Evolutionary conservation across 129 eudicot species (phyloP), one percentile per base, ranked within the genome.

Genomic region (Flaveria linearis): DNA sequence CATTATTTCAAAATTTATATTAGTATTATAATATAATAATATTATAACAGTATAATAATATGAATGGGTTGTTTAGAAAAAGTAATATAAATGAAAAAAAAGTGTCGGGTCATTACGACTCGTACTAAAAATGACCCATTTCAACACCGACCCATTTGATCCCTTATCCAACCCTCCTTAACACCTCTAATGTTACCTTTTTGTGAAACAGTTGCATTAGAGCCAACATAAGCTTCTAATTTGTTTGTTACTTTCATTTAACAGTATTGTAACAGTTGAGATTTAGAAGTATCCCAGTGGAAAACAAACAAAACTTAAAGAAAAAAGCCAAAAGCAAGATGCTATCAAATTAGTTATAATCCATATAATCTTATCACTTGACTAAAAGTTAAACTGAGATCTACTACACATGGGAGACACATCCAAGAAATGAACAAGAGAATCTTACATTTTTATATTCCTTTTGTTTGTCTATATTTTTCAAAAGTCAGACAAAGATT

Each of bases 341-440:
- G 36, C 46, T 50, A 64, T 65, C 74, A 62, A 68, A 17, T 15
- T 83, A 68, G 58, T 68, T 42, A 52, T 69, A 50, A 23, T 25
- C 68, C 10, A 61, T 61, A 64, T 69, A 33, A 20, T 23, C 28
- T 17, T 14, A 79, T 10, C 53, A 72, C 61, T 53, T 62, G 16
- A 76, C 73, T 66, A 80, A 42, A 64, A 42, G 64, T 52, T 73
- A 68, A 71, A 71, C 73, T 18, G 26, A 47, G 68, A 63, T 80
- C n/a, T 42, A 75, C 81, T 42, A 75, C 81, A 68, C 82, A 76
- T 80, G 81, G 82, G 84, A 71, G 76, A 80, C 82, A 72, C 28
- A 64, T 75, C 77, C 75, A 51, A 20, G 69, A 65, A 68, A 70
- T 71, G 74, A 67, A 67, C 74, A 49, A 83, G 73, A 67, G 87